A percentile compares a stretch with the other conserved stretches of the same genome.
phyloP scores from a whole-genome alignment of 192 early-diverging fungal genomes.

The Mortierella hygrophila region DNA sequence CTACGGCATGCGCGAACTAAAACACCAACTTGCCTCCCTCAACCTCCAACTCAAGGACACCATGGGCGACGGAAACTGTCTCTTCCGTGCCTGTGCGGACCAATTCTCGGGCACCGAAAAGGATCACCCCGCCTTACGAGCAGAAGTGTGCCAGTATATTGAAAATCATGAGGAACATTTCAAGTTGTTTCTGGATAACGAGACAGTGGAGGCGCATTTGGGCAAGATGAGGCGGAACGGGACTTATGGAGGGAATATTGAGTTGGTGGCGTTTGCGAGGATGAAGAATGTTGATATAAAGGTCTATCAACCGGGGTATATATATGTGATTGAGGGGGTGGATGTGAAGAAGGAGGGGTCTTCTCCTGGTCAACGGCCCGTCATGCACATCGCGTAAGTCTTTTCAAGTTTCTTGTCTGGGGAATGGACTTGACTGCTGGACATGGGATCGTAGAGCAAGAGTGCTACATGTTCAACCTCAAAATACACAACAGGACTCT shows the following conservation, averaged over 20 bases:
- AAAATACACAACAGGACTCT: not conserved
- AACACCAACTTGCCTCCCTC: slow-evolving; percentile 63
- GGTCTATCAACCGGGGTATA: slow-evolving; percentile 77
- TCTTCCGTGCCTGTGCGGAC: slow-evolving; percentile 73
- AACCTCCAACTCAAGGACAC: slow-evolving; percentile 76
- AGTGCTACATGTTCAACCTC: too few relatives aligned
- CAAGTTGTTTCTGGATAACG: slow-evolving; percentile 72
- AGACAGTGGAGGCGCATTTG: slow-evolving; percentile 69
- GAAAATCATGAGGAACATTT: slow-evolving; percentile 69
- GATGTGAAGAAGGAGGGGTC: slow-evolving; percentile 59
- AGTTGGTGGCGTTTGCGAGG: slow-evolving; percentile 79
- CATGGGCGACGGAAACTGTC: slow-evolving; percentile 78
- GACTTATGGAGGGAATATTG: slow-evolving; percentile 81
- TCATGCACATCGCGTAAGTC: slow-evolving; percentile 73
- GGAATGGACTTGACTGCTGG: too few relatives aligned
- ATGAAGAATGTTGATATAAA: slow-evolving; percentile 72
- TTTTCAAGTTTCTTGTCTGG: not conserved
- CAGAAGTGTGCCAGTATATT: slow-evolving; percentile 74
- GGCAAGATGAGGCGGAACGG: slow-evolving; percentile 69
- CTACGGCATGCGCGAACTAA: slow-evolving; percentile 59
- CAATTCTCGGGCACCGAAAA: slow-evolving; percentile 72
- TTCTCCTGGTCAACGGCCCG: slow-evolving; percentile 53
- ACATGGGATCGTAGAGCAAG: too few relatives aligned
- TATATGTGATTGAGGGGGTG: slow-evolving; percentile 77
- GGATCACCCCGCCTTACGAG: slow-evolving; percentile 67